These are phyloP conservation scores for Stentor coeruleus DNA, from an alignment of 73 alveolate species.

Conservation along the genomic window DNA sequence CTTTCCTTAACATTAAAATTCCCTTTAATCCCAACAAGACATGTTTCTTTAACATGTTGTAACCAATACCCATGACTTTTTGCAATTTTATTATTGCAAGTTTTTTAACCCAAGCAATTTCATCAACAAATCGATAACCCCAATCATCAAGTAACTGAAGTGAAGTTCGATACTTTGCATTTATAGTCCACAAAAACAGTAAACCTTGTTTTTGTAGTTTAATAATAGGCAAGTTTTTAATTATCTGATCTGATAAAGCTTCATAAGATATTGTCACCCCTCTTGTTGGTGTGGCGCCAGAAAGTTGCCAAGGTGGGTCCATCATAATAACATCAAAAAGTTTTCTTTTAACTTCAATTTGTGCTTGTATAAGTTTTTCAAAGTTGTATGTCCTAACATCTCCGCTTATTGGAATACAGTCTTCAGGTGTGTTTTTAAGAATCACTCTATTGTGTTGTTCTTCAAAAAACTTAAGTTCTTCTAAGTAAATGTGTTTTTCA, in stretches of 20 bases:
- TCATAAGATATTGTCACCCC: slow-evolving; percentile 84
- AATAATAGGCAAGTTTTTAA: slow-evolving; percentile 53
- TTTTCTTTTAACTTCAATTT: slow-evolving; percentile 46
- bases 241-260: slow-evolving; percentile 61
- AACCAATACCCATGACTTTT: slow-evolving; percentile 81
- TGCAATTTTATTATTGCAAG: slow-evolving; percentile 73
- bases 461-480: slow-evolving; percentile 13
- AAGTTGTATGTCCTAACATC: slow-evolving; percentile 49
- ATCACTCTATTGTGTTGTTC: neutral
- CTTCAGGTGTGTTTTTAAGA: slow-evolving; percentile 31
- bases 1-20: slow-evolving; percentile 35
- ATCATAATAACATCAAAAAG: slow-evolving; percentile 83
- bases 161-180: slow-evolving; percentile 72
- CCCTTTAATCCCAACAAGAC: slow-evolving; percentile 79
- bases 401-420: slow-evolving; percentile 50
- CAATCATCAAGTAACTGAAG: slow-evolving; percentile 59
- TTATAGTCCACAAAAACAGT: slow-evolving; percentile 76
- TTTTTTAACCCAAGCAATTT: slow-evolving; percentile 81
- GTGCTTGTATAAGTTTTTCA: slow-evolving; percentile 27
- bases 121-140: slow-evolving; percentile 76
- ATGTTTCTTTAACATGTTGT: slow-evolving; percentile 83
- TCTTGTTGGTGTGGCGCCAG: slow-evolving; percentile 76
- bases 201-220: slow-evolving; percentile 64
- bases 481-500: neutral
- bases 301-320: slow-evolving; percentile 94